Evolutionary conservation across 1,139 yeast genomes (phyloP).

Genomic region (Suhomyces panamericanus): DNA sequence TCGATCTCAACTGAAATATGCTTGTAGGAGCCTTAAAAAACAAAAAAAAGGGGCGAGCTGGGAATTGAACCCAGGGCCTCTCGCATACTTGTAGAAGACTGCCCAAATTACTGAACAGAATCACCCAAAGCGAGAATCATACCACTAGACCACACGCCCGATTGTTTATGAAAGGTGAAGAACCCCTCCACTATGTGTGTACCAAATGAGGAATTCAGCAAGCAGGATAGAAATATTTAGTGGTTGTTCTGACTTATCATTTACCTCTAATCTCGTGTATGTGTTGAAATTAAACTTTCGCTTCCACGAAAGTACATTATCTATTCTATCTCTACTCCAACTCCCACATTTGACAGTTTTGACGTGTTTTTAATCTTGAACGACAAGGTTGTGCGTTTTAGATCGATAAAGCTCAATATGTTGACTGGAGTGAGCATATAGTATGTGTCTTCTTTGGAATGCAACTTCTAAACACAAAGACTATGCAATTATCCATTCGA

Average conservation of each 20-base stretch:
- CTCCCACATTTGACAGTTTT: background rate
- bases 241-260: too few relatives aligned
- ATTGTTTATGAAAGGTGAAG: background rate
- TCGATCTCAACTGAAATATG: background rate
- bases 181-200: too few relatives aligned
- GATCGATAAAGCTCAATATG: too few relatives aligned
- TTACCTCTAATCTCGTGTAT: too few relatives aligned
- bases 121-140: constrained; percentile 23
- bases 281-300: background rate
- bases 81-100: constrained; percentile 24
- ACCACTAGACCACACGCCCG: constrained; percentile 25
- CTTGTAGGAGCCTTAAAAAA: background rate
- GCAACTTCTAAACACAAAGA: too few relatives aligned
- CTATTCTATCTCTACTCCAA: background rate
- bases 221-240: too few relatives aligned
- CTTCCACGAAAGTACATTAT: background rate
- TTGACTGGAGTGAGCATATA: too few relatives aligned
- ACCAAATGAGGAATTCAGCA: too few relatives aligned
- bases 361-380: too few relatives aligned
- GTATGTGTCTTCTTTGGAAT: too few relatives aligned
- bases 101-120: constrained; percentile 8
- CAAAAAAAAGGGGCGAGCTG: constrained; percentile 30
- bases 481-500: too few relatives aligned
- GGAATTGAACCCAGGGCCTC: constrained; percentile 40
- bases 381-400: too few relatives aligned